phyloP scores from a whole-genome alignment of 176 grass and related monocot genomes.

The Thinopyrum elongatum region DNA sequence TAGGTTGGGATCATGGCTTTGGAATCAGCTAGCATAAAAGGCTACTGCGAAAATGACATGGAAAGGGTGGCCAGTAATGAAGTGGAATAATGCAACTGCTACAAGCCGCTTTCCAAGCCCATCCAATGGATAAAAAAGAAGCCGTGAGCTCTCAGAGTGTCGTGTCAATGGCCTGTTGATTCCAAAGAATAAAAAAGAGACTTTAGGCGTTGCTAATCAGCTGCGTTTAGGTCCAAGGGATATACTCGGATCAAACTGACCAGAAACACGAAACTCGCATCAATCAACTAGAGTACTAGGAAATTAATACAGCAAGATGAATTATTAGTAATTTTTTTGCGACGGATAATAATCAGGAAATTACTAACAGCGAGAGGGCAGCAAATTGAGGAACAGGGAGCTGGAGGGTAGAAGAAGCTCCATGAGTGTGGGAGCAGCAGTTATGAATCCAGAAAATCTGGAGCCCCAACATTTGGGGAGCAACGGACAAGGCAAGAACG shows the following conservation, averaged over 20 bases:
- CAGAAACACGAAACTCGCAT: not conserved
- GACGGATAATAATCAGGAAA: not conserved
- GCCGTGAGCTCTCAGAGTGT: not conserved
- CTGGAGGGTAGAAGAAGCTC: not conserved
- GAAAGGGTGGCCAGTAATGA: not conserved
- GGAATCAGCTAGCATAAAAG: conserved; percentile 20
- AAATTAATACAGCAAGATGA: not conserved
- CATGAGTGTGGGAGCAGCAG: not conserved
- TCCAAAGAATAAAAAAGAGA: not conserved
- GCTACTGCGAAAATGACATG: conserved; percentile 2
- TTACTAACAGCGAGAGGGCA: not conserved
- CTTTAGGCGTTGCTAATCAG: not conserved
- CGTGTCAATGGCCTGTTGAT: not conserved
- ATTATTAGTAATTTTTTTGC: not conserved
- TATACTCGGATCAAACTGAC: not conserved
- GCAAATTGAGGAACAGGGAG: not conserved
- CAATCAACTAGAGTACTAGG: not conserved
- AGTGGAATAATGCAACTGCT: not conserved
- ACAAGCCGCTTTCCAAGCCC: not conserved
- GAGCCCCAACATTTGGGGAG: not conserved
- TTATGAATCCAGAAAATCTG: not conserved
- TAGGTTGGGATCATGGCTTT: not conserved
- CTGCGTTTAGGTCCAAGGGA: not conserved
- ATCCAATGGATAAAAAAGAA: not conserved
- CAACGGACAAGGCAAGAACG: not conserved